phyloP scores from a whole-genome alignment of 306 rosid genomes.

The Fragaria nilgerrensis region DNA sequence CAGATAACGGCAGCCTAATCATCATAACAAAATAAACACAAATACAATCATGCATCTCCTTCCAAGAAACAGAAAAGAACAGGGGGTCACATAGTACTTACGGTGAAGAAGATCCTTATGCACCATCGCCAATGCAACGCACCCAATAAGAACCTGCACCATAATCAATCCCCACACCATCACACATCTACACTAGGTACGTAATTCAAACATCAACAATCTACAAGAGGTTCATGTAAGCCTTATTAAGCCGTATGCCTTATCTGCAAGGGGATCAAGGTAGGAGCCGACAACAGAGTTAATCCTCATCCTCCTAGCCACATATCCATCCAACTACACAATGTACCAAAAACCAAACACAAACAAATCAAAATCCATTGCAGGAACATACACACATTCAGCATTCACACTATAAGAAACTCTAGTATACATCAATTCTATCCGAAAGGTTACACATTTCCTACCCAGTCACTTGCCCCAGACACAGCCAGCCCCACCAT shows the following conservation, averaged over 20 bases:
- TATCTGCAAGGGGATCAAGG: slow-evolving; percentile 97
- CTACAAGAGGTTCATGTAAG: neutral
- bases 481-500: slow-evolving; percentile 78
- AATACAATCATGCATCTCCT: neutral
- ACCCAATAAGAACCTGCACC: slow-evolving; percentile 83
- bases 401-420: neutral
- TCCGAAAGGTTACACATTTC: neutral
- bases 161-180: slow-evolving; percentile 12
- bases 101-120: slow-evolving; percentile 85
- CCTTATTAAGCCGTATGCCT: slow-evolving; percentile 39
- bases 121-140: slow-evolving; percentile 89
- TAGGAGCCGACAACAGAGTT: slow-evolving; percentile 96
- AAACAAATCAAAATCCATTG: neutral
- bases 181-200: slow-evolving; percentile 8
- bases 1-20: neutral
- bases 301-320: slow-evolving; percentile 85
- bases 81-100: slow-evolving; percentile 53
- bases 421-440: neutral
- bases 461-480: slow-evolving; percentile 89
- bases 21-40: neutral
- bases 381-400: neutral
- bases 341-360: slow-evolving; percentile 12
- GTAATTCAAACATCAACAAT: neutral
- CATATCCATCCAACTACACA: slow-evolving; percentile 77
- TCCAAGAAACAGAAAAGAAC: neutral